phyloP scores from a whole-genome alignment of 371 early-diverging fungal genomes.

The Apophysomyces sp. region DNA sequence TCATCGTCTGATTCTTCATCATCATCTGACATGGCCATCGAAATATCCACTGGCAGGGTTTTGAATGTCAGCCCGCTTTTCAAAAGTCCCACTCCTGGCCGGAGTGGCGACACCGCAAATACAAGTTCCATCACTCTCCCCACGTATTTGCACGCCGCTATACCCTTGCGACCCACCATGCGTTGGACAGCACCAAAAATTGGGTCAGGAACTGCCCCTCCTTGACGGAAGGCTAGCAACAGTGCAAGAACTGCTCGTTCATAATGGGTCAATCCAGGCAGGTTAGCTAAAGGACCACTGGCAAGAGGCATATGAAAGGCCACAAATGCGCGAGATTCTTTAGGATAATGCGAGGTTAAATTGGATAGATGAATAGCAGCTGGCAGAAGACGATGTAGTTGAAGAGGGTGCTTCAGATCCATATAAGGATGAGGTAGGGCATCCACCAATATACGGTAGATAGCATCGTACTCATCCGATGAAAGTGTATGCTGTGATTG shows the following conservation, averaged over 20 bases:
- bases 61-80: conserved; percentile 22
- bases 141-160: conserved; percentile 41
- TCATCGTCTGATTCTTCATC: conserved; percentile 6
- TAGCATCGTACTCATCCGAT: conserved; percentile 31
- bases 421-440: conserved; percentile 36
- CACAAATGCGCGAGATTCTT: conserved; percentile 60
- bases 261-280: conserved; percentile 56
- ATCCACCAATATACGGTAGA: conserved; percentile 26
- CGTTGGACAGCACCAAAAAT: conserved; percentile 35
- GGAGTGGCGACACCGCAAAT: conserved; percentile 42
- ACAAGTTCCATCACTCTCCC: conserved; percentile 47
- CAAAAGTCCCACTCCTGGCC: conserved; percentile 35
- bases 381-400: conserved; percentile 53
- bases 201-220: conserved; percentile 52
- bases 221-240: conserved; percentile 54
- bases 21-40: neutral
- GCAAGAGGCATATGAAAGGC: conserved; percentile 62
- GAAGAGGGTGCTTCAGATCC: conserved; percentile 29
- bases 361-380: conserved; percentile 55
- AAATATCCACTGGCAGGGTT: neutral
- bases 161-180: conserved; percentile 39
- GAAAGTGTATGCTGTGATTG: conserved; percentile 21
- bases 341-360: conserved; percentile 55
- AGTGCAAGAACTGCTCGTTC: conserved; percentile 58
- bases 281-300: conserved; percentile 57